phyloP scores from a whole-genome alignment of 495 filamentous ascomycete species.

The Penicillium canescens region DNA sequence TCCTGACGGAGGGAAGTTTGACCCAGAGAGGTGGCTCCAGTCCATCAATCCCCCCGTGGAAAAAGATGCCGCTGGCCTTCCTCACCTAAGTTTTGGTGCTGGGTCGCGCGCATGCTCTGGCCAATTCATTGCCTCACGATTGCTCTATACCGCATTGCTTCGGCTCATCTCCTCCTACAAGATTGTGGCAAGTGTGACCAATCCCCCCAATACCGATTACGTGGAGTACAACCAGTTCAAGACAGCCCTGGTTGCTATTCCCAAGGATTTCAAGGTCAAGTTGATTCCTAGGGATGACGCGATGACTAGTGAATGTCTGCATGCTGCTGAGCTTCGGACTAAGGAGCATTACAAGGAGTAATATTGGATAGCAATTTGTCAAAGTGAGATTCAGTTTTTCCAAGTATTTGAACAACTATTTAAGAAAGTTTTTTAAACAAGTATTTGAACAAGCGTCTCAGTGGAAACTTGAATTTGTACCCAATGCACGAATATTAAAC shows the following conservation, averaged over 20 bases:
- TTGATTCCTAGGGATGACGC: slow-evolving; percentile 46
- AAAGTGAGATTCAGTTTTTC: no score
- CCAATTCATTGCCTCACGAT: slow-evolving; percentile 48
- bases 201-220: slow-evolving; percentile 57
- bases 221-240: slow-evolving; percentile 59
- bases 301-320: slow-evolving; percentile 32
- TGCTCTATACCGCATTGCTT: slow-evolving; percentile 51
- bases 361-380: not conserved
- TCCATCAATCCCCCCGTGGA: slow-evolving; percentile 37
- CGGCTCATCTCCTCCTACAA: slow-evolving; percentile 50
- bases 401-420: no score
- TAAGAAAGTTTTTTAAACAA: no score
- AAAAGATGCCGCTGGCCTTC: slow-evolving; percentile 32
- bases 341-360: slow-evolving; percentile 45
- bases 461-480: no score
- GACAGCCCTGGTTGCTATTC: slow-evolving; percentile 55
- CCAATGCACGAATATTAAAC: no score
- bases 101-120: slow-evolving; percentile 56
- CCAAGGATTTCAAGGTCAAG: slow-evolving; percentile 51
- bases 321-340: slow-evolving; percentile 36
- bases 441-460: no score
- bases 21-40: slow-evolving; percentile 55
- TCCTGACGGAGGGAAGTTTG: slow-evolving; percentile 45
- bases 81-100: slow-evolving; percentile 54
- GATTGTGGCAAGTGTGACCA: slow-evolving; percentile 48